Evolutionary conservation across 345 rosid species (phyloP).

Genomic region (Euphorbia lathyris): DNA sequence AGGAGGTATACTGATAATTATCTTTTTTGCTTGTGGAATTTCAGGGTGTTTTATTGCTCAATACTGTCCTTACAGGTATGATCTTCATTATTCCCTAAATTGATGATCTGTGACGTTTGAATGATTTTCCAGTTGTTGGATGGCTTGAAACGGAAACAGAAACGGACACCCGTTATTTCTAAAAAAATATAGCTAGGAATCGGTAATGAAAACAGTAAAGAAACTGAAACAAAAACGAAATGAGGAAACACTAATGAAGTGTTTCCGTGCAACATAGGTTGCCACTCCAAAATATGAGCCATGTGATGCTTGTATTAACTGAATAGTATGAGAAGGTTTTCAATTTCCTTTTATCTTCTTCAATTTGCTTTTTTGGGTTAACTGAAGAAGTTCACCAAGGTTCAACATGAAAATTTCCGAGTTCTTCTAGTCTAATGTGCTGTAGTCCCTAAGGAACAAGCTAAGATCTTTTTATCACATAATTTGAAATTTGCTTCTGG

Average conservation of each 20-base stretch:
- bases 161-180: too few relatives aligned
- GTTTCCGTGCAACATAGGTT: too few relatives aligned
- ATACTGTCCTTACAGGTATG: slow-evolving; percentile 87
- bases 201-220: too few relatives aligned
- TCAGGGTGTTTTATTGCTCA: slow-evolving; percentile 87
- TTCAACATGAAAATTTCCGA: background rate
- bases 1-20: background rate
- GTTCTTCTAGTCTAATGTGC: background rate
- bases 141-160: background rate
- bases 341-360: background rate
- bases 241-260: background rate
- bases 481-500: background rate
- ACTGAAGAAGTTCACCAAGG: background rate
- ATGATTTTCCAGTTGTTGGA: slow-evolving; percentile 5
- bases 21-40: slow-evolving; percentile 13
- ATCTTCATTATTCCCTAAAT: slow-evolving; percentile 9
- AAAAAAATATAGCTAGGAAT: too few relatives aligned
- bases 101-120: background rate
- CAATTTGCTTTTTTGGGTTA: background rate
- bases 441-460: background rate
- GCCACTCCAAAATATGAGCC: background rate
- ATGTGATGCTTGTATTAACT: background rate
- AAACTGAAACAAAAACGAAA: too few relatives aligned
- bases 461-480: background rate
- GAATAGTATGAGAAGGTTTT: background rate